Evolutionary conservation across 441 rosid genomes (phyloP), one percentile per base, ranked within the genome.

Genomic region (Populus hybrid): DNA sequence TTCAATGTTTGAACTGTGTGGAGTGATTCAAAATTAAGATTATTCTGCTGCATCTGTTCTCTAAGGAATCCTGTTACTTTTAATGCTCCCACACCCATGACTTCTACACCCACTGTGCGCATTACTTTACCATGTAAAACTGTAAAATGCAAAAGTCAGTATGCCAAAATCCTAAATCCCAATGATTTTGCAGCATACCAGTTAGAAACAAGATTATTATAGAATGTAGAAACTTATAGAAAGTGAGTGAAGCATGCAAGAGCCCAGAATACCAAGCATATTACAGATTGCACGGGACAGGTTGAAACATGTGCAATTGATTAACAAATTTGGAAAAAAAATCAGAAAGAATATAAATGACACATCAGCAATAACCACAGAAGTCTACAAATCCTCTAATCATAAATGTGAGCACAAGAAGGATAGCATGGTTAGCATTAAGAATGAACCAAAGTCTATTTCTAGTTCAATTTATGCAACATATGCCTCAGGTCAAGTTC

Each of bases 71-170:
- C 95, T 12, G 98, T 92, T 70, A 94, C 91, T 79, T 91, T 94
- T 77, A 92, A 78, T 61, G 94, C 97, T 86, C 98, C 98, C 65
- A 90, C 65, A 65, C 98, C 92, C 6, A 84, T 84, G 61, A 86
- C 90, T 88, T 94, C 98, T 81, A 93, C 96, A 53, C 99, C 99
- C 75, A 93, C 90, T 81, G 90, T 86, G 61, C 86, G 93, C 97
- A 89, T 93, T 71, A 93, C 98, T 85, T 92, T 92, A 72, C 98
- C 99, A 76, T 93, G 75, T 75, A 95, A 84, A 89, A 95, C 99
- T 95, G 82, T 74, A 82, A 78, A 82, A 72, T 36, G 70, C 28
- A 78, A 76, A 65, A 70, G 57, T 19, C 23, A 76, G 46, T 77
- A 78, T 79, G 35, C 79, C 72, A 38, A 75, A 79, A 72, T 79